Evolutionary conservation across 2,329 filamentous ascomycete genomes (phyloP).

Genomic region (Mycosphaerelloides madeirae): DNA sequence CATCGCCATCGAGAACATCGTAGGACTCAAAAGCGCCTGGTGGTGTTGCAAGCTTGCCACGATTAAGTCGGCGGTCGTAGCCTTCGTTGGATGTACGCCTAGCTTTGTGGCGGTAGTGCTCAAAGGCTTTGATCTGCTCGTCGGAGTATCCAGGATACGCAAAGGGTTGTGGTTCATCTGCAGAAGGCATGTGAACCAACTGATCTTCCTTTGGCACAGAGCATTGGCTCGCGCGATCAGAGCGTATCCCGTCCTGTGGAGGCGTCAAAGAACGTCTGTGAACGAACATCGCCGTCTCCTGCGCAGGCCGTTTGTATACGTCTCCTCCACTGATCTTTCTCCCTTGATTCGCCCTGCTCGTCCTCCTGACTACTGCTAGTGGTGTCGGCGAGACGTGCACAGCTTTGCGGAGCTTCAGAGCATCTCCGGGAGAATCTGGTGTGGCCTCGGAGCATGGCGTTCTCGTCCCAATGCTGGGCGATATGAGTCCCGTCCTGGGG

Average conservation of each 20-base stretch:
- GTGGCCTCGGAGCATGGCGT: conserved; percentile 28
- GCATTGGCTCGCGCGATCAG: not conserved
- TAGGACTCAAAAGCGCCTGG: no score
- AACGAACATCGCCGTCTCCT: not conserved
- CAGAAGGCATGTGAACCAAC: conserved; percentile 34
- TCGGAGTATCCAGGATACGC: conserved; percentile 26
- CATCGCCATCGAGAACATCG: no score
- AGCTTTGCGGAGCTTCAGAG: conserved; percentile 20
- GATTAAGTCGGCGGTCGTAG: conserved; percentile 20
- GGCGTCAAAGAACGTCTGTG: not conserved
- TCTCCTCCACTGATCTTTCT: conserved; percentile 22
- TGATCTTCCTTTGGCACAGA: conserved; percentile 17
- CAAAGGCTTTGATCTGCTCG: conserved; percentile 28
- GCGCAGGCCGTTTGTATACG: conserved; percentile 9
- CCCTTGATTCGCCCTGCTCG: conserved; percentile 23
- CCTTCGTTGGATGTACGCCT: conserved; percentile 25
- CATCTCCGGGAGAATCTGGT: conserved; percentile 28
- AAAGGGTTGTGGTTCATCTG: conserved; percentile 32
- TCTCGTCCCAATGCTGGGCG: conserved; percentile 26
- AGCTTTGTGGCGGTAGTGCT: conserved; percentile 28
- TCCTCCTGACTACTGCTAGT: conserved; percentile 9
- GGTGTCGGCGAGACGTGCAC: conserved; percentile 20
- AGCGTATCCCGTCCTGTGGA: not conserved
- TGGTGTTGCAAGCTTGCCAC: no score
- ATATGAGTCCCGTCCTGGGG: conserved; percentile 32